phyloP scores from a whole-genome alignment of 371 early-diverging fungal species.

The Rhizomucor pusillus region DNA sequence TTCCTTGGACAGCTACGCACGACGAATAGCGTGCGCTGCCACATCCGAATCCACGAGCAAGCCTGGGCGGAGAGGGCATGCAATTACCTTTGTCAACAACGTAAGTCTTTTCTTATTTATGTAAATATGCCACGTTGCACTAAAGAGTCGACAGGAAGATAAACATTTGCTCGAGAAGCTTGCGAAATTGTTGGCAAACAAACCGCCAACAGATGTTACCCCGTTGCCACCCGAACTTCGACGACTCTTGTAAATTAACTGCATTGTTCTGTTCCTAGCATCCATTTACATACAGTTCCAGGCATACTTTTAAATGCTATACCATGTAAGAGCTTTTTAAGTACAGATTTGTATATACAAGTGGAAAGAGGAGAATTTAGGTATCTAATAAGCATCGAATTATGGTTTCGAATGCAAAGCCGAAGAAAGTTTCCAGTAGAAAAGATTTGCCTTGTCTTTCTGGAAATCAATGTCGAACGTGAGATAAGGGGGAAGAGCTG shows the following conservation, averaged over 20 bases:
- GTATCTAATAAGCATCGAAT: too few relatives aligned
- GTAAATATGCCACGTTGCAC: background rate
- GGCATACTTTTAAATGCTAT: too few relatives aligned
- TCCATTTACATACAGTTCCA: too few relatives aligned
- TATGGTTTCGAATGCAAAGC: background rate
- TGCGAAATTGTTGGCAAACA: conserved; percentile 41
- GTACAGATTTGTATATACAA: too few relatives aligned
- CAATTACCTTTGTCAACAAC: conserved; percentile 62
- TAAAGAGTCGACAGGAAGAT: conserved; percentile 34
- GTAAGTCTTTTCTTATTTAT: conserved; percentile 20
- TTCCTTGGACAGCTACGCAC: conserved; percentile 55
- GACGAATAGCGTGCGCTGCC: conserved; percentile 57
- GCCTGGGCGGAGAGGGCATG: conserved; percentile 37
- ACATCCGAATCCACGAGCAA: conserved; percentile 22
- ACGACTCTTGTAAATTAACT: conserved; percentile 2
- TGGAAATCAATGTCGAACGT: conserved; percentile 14
- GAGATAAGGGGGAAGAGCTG: conserved; percentile 12
- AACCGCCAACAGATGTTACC: conserved; percentile 46
- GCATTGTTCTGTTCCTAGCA: too few relatives aligned
- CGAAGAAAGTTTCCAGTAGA: conserved; percentile 14
- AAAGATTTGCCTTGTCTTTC: conserved; percentile 12
- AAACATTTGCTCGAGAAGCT: conserved; percentile 45
- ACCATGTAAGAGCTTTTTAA: too few relatives aligned
- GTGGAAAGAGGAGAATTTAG: too few relatives aligned
- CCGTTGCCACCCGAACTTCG: conserved; percentile 54